Evolutionary conservation across 2,329 filamentous ascomycete species (phyloP), one percentile per base, ranked within the genome.

Genomic region (Rhynchosporium secalis): DNA sequence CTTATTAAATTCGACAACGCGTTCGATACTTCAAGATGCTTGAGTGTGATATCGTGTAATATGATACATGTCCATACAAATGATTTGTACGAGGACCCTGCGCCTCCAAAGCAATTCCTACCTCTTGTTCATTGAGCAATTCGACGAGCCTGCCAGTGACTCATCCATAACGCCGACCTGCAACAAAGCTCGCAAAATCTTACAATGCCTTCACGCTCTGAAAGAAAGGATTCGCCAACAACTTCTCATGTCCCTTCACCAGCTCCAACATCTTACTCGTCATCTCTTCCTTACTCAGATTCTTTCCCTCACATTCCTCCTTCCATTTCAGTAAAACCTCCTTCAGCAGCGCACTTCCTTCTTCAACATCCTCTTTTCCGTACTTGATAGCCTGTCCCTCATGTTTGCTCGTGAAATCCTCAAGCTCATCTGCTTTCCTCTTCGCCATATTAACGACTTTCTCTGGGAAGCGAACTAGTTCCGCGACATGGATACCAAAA

Each of bases 361-460:
- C 86, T 70, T 96, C 92, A 0, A 98, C 90, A 69, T 99, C 92
- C 66, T 92, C 84, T 71, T 92, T 92, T 67, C 84, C 89, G 73
- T 91, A 92, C 68, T 84, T 78, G 48, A 83, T 76, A 7, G 81
- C 79, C 6, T 81, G 71, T 49, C 82, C 81, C 65, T 90, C 87
- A 70, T 91, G 86, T 77, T 92, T 93, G 56, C 85, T 85, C 0
- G 90, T 90, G 71, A 99, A 99, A 75, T 99, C 95, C 75, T 99
- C 95, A 41, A 99, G 82, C 80, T 99, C 96, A 75, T 98, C 95
- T 0, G 95, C 95, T 79, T 99, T 99, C 70, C 95, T 86, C 78
- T 96, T 96, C n/a, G 95, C 95, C 96, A 99, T 99, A 67, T 92
- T 92, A 64, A 99, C 90, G 15, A 99, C 96, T 78, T 99, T 99